Evolutionary conservation across 2,329 filamentous ascomycete species (phyloP), one percentile per base, ranked within the genome.

Genomic region (Colletotrichum eleusines): DNA sequence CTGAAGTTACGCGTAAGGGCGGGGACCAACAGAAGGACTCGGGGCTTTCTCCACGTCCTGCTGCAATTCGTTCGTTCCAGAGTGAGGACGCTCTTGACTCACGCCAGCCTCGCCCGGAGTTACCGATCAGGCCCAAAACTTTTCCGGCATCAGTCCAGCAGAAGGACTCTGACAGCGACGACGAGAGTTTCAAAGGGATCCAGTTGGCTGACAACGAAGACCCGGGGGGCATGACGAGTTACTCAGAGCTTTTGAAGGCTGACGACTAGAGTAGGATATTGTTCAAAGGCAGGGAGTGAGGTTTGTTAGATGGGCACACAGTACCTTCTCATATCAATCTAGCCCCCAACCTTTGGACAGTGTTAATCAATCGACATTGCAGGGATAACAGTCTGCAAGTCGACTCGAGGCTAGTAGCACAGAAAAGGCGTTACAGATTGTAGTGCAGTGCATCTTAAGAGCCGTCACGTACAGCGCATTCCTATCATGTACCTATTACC

Each of bases 201-300:
- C 75, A 71, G 31, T 82, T 84, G 82, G 76, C 80, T 28, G 77
- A 80, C 51, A 77, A 84, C 46, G 81, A 81, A 46, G 77, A 75
- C 23, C 75, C 28, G 23, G 63, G 46, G 11, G 57, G 57, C 38
- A 66, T 70, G 60, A 70, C 55, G 42, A 61, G 14, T 11, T 66
- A 44, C 42, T 66, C 60, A 20, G 66, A 62, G 42, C 60, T 66
- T 20, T n/a, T 70, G 40, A 65, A 60, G 55, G 61, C 35, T 18
- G 59, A 55, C 31, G 38, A 70, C 26, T 40, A 63, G 48, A 54
- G 18, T 33, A 54, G 23, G 31, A 40, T 20, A 20, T 7, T 23
- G 35, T 3, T 12, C 33, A 63, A 33, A 53, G 18, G 26, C 23
- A 18, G 12, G 14, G 20, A 14, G n/a, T 35, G 6, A n/a, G 35